Evolutionary conservation across 441 rosid genomes (phyloP).

Genomic region (Biscutella auriculata): DNA sequence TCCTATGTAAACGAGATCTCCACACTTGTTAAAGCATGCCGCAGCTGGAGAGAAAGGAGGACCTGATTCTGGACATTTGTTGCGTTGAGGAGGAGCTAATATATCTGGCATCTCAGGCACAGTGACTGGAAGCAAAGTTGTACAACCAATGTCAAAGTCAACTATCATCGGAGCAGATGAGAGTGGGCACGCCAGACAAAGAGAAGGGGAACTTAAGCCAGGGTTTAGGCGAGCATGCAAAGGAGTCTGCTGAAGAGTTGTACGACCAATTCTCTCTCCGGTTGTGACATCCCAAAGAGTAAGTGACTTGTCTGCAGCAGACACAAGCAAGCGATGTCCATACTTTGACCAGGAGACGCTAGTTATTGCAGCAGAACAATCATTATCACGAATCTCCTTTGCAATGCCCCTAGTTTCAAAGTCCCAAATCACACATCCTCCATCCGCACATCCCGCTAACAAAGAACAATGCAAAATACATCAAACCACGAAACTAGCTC

Average conservation of each 20-base stretch:
- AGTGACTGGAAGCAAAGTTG: conserved; percentile 56
- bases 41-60: conserved; percentile 70
- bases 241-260: conserved; percentile 61
- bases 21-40: conserved; percentile 86
- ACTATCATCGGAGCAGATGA: conserved; percentile 93
- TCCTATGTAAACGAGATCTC: conserved; percentile 87
- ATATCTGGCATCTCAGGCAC: conserved; percentile 50
- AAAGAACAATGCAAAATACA: conserved; percentile 9
- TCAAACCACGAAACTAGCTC: not conserved
- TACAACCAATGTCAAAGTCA: conserved; percentile 50
- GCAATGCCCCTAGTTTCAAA: conserved; percentile 92
- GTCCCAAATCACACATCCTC: conserved; percentile 87
- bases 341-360: conserved; percentile 90
- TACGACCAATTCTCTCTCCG: conserved; percentile 59
- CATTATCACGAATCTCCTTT: conserved; percentile 73
- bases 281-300: conserved; percentile 77
- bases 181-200: conserved; percentile 82
- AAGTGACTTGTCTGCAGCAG: conserved; percentile 89
- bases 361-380: conserved; percentile 67
- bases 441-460: conserved; percentile 92
- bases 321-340: conserved; percentile 80
- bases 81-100: conserved; percentile 44
- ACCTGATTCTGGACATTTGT: conserved; percentile 50
- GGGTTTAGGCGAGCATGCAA: conserved; percentile 80
- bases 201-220: conserved; percentile 61